Evolutionary conservation across 2,329 filamentous ascomycete genomes (phyloP).

Genomic region (Trichoderma citrinoviride): DNA sequence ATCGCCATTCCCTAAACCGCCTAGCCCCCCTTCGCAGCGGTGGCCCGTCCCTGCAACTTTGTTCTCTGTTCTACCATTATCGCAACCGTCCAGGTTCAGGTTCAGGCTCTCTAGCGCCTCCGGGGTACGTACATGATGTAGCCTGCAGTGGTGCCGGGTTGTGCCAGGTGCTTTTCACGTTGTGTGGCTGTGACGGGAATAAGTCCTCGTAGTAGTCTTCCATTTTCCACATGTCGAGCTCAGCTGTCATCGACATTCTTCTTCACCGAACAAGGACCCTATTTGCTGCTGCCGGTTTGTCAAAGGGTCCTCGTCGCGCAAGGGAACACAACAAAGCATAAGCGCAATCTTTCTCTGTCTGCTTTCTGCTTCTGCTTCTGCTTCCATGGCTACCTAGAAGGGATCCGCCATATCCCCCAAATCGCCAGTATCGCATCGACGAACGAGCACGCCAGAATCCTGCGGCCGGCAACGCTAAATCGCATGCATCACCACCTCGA

Average conservation of each 20-base stretch:
- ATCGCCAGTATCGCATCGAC: background rate
- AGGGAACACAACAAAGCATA: background rate
- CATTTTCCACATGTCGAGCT: too few species aligned
- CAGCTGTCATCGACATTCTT: background rate
- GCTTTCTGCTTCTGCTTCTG: background rate
- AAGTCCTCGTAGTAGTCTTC: too few species aligned
- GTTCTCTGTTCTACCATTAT: background rate
- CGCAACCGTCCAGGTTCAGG: background rate
- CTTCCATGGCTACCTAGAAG: constrained; percentile 7
- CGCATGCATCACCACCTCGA: background rate
- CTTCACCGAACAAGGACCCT: background rate
- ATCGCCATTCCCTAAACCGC: background rate
- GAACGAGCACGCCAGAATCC: background rate
- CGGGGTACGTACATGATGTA: constrained; percentile 13
- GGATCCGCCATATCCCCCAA: background rate
- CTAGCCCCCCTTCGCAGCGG: constrained; percentile 6
- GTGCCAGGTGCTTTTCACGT: too few species aligned
- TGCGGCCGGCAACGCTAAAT: background rate
- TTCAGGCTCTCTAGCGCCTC: constrained; percentile 5
- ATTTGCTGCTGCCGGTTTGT: background rate
- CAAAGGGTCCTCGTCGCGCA: background rate
- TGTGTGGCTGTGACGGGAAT: too few species aligned
- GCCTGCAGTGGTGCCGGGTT: background rate
- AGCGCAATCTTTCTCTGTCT: background rate
- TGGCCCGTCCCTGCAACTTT: constrained; percentile 7